A percentile compares a stretch with the other conserved stretches of the same genome.
phyloP scores from a whole-genome alignment of 2,329 filamentous ascomycete genomes.

The Penicillium sp. region DNA sequence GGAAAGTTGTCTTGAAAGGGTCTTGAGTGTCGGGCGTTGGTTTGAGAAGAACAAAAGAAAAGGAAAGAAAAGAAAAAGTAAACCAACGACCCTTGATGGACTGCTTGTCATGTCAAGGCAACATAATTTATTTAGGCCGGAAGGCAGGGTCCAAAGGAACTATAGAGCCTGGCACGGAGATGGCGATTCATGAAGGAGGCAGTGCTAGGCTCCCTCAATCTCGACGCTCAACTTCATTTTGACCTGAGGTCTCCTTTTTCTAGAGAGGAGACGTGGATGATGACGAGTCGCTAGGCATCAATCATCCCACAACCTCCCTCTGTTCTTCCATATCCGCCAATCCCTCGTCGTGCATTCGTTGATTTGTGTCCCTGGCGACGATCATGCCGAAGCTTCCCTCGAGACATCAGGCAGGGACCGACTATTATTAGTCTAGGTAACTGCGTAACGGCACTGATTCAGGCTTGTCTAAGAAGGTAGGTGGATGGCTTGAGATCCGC shows the following conservation, averaged over 20 bases:
- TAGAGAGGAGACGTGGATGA: not conserved
- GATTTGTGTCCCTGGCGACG: not conserved
- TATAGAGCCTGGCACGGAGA: not conserved
- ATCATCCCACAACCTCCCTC: not conserved
- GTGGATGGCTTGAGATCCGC: not conserved
- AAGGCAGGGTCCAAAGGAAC: not conserved
- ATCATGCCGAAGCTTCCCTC: not conserved
- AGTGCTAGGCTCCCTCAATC: conserved; percentile 15
- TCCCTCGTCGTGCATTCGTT: not conserved
- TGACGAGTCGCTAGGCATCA: not conserved
- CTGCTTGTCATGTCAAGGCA: not conserved
- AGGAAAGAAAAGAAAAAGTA: not conserved
- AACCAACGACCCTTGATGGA: not conserved
- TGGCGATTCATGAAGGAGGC: not conserved
- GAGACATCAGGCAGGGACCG: not conserved
- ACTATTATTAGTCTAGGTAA: not conserved
- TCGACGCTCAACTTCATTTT: not conserved
- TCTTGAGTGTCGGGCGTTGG: no score
- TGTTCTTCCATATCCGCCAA: not conserved
- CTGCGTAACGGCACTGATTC: not conserved
- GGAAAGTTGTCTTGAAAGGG: not conserved
- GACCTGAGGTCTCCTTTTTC: not conserved
- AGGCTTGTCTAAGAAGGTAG: not conserved
- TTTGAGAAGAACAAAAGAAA: not conserved
- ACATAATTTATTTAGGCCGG: not conserved